Conservation (phyloP, 352 stramenopile genomes). For the Phytophthora melonis region DNA sequence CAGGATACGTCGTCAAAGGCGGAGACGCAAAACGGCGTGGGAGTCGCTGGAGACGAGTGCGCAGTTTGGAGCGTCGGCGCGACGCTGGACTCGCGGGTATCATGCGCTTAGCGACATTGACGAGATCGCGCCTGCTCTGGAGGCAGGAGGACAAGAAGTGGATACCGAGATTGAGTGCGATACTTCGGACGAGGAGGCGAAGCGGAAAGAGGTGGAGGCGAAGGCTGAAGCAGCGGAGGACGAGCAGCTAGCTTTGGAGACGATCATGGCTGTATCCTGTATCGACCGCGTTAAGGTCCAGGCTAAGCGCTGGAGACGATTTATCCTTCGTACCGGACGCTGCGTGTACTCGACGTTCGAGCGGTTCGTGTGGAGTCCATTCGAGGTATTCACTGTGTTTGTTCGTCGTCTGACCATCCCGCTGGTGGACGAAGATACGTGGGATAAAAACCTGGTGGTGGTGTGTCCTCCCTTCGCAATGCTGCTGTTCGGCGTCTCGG, state of each 20-base stretch:
- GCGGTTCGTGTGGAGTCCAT: slow-evolving; percentile 70
- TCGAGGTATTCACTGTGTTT: slow-evolving; percentile 77
- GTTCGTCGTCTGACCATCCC: slow-evolving; percentile 78
- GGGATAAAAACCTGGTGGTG: slow-evolving; percentile 79
- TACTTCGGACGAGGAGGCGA: slow-evolving; percentile 27
- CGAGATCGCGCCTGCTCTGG: slow-evolving; percentile 47
- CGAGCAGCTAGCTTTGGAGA: slow-evolving; percentile 28
- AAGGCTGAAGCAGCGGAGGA: slow-evolving; percentile 30
- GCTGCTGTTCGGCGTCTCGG: slow-evolving; percentile 59
- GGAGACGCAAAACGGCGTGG: slow-evolving; percentile 62
- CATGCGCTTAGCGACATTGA: slow-evolving; percentile 68
- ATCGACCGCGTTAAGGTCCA: slow-evolving; percentile 28
- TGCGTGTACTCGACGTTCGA: slow-evolving; percentile 48
- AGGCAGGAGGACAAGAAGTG: slow-evolving; percentile 18
- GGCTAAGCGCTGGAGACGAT: slow-evolving; percentile 36
- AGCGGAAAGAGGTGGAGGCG: slow-evolving; percentile 24
- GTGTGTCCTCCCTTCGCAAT: slow-evolving; percentile 74
- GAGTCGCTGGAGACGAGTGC: slow-evolving; percentile 65
- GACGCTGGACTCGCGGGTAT: slow-evolving; percentile 76
- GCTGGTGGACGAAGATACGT: slow-evolving; percentile 82
- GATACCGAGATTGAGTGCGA: slow-evolving; percentile 31
- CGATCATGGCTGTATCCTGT: slow-evolving; percentile 21
- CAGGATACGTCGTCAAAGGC: slow-evolving; percentile 46
- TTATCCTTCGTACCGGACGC: slow-evolving; percentile 20
- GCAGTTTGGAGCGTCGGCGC: slow-evolving; percentile 63